Conservation (phyloP, 2,329 filamentous ascomycete species). For the Claviceps capensis region DNA sequence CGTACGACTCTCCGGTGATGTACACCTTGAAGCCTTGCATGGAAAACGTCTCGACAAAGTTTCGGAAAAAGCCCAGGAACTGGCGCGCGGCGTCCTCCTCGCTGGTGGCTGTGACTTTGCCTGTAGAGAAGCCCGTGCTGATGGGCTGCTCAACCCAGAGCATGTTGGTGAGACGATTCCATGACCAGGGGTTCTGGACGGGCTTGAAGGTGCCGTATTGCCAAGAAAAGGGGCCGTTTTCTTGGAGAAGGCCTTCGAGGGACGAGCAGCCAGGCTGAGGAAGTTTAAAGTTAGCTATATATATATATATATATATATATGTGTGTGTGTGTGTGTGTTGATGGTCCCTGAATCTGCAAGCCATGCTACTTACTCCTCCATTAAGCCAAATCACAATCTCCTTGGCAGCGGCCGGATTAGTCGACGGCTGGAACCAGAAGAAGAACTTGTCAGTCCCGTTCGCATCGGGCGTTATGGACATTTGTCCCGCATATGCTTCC, state of each 20-base stretch:
- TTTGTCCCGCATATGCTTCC: slow-evolving; percentile 42
- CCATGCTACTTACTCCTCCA: slow-evolving; percentile 26
- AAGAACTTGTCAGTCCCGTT: slow-evolving; percentile 26
- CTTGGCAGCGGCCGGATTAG: slow-evolving; percentile 29
- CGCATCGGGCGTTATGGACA: slow-evolving; percentile 34
- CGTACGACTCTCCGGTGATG: slow-evolving; percentile 59
- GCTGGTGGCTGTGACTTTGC: slow-evolving; percentile 46
- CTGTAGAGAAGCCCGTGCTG: slow-evolving; percentile 55
- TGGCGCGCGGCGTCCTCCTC: slow-evolving; percentile 55
- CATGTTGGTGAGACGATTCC: slow-evolving; percentile 36
- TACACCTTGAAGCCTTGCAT: slow-evolving; percentile 56
- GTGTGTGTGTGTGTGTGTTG: background rate
- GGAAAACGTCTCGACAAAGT: slow-evolving; percentile 57
- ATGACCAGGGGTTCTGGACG: slow-evolving; percentile 52
- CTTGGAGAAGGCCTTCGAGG: slow-evolving; percentile 56
- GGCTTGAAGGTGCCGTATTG: slow-evolving; percentile 56
- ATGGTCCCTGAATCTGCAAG: background rate
- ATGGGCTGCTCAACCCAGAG: slow-evolving; percentile 61
- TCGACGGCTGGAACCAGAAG: slow-evolving; percentile 41
- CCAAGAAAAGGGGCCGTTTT: slow-evolving; percentile 64
- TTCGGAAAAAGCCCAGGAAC: slow-evolving; percentile 67
- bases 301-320: background rate
- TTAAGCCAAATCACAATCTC: slow-evolving; percentile 52
- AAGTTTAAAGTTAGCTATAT: background rate
- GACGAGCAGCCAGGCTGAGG: slow-evolving; percentile 38